phyloP scores from a whole-genome alignment of 768 basidiomycete genomes.

The Candolleomyces efflorescens region DNA sequence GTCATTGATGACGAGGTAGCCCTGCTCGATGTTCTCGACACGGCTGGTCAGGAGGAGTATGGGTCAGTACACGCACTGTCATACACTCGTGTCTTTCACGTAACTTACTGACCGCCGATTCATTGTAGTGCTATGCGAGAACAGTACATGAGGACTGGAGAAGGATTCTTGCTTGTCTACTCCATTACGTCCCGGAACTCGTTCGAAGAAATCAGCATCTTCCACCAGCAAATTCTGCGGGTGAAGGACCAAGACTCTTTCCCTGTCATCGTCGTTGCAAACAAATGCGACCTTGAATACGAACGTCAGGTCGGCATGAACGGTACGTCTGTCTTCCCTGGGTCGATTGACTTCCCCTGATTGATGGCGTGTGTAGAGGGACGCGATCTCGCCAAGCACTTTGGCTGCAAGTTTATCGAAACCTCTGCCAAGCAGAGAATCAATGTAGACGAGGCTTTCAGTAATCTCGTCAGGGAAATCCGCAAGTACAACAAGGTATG shows the following conservation, averaged over 20 bases:
- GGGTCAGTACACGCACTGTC: conserved; percentile 51
- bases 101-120: not conserved
- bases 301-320: conserved; percentile 96
- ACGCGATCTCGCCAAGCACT: conserved; percentile 91
- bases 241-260: conserved; percentile 96
- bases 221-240: conserved; percentile 93
- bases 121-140: conserved; percentile 88
- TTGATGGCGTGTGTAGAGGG: conserved; percentile 64
- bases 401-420: conserved; percentile 92
- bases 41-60: conserved; percentile 98
- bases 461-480: conserved; percentile 89
- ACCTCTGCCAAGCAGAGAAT: conserved; percentile 95
- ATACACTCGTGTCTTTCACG: conserved; percentile 6
- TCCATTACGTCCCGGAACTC: conserved; percentile 97
- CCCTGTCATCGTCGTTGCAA: conserved; percentile 96
- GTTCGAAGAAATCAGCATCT: conserved; percentile 94
- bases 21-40: conserved; percentile 93
- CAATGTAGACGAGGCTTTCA: conserved; percentile 96
- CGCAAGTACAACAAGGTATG: conserved; percentile 83
- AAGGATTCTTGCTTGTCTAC: conserved; percentile 97
- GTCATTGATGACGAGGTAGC: conserved; percentile 99
- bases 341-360: not conserved
- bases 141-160: conserved; percentile 98
- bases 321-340: conserved; percentile 45
- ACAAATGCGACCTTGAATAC: conserved; percentile 94